Conservation (phyloP, 306 rosid species). For the Datisca glomerata region DNA sequence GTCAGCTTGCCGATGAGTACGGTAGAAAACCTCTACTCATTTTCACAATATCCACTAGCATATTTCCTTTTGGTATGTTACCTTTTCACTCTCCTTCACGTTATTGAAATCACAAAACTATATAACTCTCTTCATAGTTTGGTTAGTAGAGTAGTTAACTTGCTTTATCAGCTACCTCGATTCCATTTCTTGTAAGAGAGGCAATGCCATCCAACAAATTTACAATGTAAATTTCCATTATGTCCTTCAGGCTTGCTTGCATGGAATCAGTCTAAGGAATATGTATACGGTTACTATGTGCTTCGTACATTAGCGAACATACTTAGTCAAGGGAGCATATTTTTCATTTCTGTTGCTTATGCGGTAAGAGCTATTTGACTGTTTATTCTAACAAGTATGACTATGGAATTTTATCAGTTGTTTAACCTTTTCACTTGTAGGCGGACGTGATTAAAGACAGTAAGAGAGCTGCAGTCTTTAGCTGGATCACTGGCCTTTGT, state of each 20-base stretch:
- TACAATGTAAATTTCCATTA: too few species aligned
- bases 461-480: constrained; percentile 46
- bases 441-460: constrained; percentile 41
- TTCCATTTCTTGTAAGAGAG: background rate
- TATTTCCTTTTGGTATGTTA: constrained; percentile 52
- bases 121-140: too few species aligned
- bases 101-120: background rate
- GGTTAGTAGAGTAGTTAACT: too few species aligned
- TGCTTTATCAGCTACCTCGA: background rate
- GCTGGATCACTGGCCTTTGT: constrained; percentile 51
- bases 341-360: constrained; percentile 44
- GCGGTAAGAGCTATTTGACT: constrained; percentile 26
- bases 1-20: constrained; percentile 77
- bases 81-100: background rate
- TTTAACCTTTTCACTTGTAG: constrained; percentile 17
- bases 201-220: background rate
- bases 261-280: constrained; percentile 33
- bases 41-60: constrained; percentile 43
- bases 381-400: background rate
- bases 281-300: constrained; percentile 45
- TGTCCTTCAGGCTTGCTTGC: constrained; percentile 32
- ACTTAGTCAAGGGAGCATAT: constrained; percentile 54
- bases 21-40: constrained; percentile 77
- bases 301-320: constrained; percentile 39
- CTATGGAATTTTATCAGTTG: constrained; percentile 3